phyloP scores from a whole-genome alignment of 768 basidiomycete species.

The Termitomyces sp. region DNA sequence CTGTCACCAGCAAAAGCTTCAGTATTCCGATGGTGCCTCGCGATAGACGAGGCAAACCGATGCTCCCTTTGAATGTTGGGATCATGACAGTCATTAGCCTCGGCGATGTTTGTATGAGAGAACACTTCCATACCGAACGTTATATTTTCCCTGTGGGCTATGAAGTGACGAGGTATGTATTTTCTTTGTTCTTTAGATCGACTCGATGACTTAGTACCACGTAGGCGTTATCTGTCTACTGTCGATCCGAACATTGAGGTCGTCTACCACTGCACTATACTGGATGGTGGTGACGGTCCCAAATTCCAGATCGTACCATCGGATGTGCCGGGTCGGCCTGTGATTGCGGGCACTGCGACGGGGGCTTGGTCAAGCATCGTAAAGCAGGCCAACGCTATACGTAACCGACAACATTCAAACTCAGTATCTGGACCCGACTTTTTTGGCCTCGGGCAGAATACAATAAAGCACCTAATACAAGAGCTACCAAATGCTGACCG shows the following conservation, averaged over 20 bases:
- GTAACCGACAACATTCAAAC: slow-evolving; percentile 80
- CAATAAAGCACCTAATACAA: slow-evolving; percentile 89
- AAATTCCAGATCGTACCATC: slow-evolving; percentile 82
- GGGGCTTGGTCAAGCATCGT: slow-evolving; percentile 87
- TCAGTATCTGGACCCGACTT: slow-evolving; percentile 89
- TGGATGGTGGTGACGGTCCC: slow-evolving; percentile 81
- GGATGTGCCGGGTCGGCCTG: slow-evolving; percentile 66
- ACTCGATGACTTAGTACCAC: background rate
- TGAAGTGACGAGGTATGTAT: slow-evolving; percentile 67
- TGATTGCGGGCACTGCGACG: slow-evolving; percentile 84
- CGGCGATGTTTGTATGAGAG: slow-evolving; percentile 75
- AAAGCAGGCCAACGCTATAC: slow-evolving; percentile 75
- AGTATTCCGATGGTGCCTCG: slow-evolving; percentile 72
- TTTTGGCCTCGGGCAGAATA: slow-evolving; percentile 83
- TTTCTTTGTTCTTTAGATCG: background rate
- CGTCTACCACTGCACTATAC: slow-evolving; percentile 79
- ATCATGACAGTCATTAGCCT: slow-evolving; percentile 81
- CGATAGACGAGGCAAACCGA: slow-evolving; percentile 65
- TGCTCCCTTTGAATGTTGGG: slow-evolving; percentile 78
- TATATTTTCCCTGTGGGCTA: slow-evolving; percentile 90
- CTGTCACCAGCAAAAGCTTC: slow-evolving; percentile 72
- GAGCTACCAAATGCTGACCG: slow-evolving; percentile 72
- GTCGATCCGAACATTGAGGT: slow-evolving; percentile 63
- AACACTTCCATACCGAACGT: slow-evolving; percentile 84
- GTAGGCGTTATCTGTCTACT: slow-evolving; percentile 77